These are phyloP conservation scores for Prunus yedoensis DNA, from an alignment of 331 rosid genomes.

Conservation along the genomic window DNA sequence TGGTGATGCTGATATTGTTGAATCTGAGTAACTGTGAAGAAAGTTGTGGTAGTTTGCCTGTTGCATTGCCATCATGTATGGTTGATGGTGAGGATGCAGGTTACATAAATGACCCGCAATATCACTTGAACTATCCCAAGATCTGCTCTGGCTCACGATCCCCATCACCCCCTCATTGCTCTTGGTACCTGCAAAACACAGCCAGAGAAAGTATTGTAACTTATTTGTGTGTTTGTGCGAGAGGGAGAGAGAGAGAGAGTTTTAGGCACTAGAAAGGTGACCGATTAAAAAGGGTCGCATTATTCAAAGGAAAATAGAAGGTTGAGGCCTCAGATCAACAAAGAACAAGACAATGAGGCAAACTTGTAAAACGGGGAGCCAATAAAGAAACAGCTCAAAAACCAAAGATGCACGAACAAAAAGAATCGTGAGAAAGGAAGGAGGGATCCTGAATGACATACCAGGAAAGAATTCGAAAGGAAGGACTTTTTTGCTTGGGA, in stretches of 20 bases:
- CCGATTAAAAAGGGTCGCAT: neutral
- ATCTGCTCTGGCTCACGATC: slow-evolving; percentile 23
- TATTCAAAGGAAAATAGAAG: too few species aligned
- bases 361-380: too few species aligned
- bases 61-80: slow-evolving; percentile 33
- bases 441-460: slow-evolving; percentile 19
- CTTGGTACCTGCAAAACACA: slow-evolving; percentile 37
- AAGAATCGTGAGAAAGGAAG: neutral
- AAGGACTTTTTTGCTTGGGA: slow-evolving; percentile 36
- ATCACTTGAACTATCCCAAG: slow-evolving; percentile 33
- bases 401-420: slow-evolving; percentile 6
- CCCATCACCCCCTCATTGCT: slow-evolving; percentile 33
- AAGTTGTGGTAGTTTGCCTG: slow-evolving; percentile 29
- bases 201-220: neutral
- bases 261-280: neutral
- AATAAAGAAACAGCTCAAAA: slow-evolving; percentile 7
- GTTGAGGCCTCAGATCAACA: too few species aligned
- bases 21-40: slow-evolving; percentile 30
- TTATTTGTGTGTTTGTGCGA: neutral
- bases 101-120: slow-evolving; percentile 22
- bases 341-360: too few species aligned
- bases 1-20: slow-evolving; percentile 19
- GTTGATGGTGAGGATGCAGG: slow-evolving; percentile 26
- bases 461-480: slow-evolving; percentile 60
- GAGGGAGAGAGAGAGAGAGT: neutral